Evolutionary conservation across 371 early-diverging fungal species (phyloP), one percentile per base, ranked within the genome.

Genomic region (Dinochytrium kinnereticum): DNA sequence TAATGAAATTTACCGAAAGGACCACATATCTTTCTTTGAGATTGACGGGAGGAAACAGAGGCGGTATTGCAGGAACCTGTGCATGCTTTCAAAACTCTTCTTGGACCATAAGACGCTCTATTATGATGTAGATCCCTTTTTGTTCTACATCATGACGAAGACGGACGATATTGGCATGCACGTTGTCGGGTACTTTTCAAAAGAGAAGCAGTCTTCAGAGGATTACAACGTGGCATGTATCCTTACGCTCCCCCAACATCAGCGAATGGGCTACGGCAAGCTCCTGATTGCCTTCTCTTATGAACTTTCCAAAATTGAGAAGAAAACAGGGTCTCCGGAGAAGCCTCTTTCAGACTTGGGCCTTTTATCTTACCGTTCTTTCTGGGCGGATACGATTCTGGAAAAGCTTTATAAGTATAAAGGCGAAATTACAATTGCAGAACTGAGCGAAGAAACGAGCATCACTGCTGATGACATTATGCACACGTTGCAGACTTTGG

Each of bases 71-170:
- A 95, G 96, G 76, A 99, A 99, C 81, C 86, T 99, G 38, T 98
- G 98, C 72, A 87, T 99, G 28, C 80, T 99, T 2, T 94, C 98
- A 21, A 99, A 99, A 82, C 91, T 98, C 88, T 99, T 99, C 82
- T 85, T 99, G 40, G 99, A 99, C 86, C 99, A 98, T 82, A 99
- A 99, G 81, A 99, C 99, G 0, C 87, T 99, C 31, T 99, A 98
- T 80, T 99, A 99, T 79, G 99, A 99, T 76, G 97, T 99, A 24
- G 98, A 99, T 73, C 98, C 99, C 0, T 99, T 99, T 80, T 80
- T 99, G 68, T 99, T 99, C 76, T 99, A 99, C 80, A 87, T 99
- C 40, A 88, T 99, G 88, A 93, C 94, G 13, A 90, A 92, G 74
- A 84, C 81, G 7, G 94, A 95, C 64, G 87, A 89, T 2, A 40